Base-by-base conservation (phyloP, 257 asterid species). In the Fraxinus americana region DNA sequence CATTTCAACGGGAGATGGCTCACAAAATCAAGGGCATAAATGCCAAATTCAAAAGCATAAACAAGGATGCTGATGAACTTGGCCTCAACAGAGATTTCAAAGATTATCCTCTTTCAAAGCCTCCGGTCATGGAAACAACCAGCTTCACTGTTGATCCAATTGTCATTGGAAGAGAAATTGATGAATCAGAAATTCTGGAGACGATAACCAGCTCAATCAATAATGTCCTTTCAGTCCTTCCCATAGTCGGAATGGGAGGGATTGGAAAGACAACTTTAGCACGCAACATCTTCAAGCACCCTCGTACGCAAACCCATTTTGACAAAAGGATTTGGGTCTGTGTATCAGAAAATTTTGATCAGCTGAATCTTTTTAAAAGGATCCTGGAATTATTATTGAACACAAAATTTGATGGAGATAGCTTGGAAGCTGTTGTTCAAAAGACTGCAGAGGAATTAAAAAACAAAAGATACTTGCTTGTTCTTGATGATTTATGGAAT, bases 151-250 rank as follows among this genome's bases (percentile, higher is more conserved):
- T 43, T 25, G 79, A 80, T 59, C 71, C 83, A 1, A 36, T 1
- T 8, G 45, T 39, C 45, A 39, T 39, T 8, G 45, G 83, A 36
- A 80, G 83, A 59, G 76, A 74, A 5, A 23, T 38, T 68, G 83
- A 80, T 21, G 70, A 34, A 27, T 39, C 69, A 5, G 21, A 27
- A n/a, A 71, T 61, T 25, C 27, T 75, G 34, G 30, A 71, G 36
- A 35, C 34, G 30, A 23, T 71, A 35, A 41, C 69, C n/a, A 32
- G 41, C 19, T 59, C 30, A 3, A 12, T 11, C 63, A 59, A 71
- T 19, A 68, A 81, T 8, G 66, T 71, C 16, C 61, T 71, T 29
- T 12, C 76, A 0, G 72, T 82, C 23, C 11, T 54, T 54, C 65
- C 65, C 65, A 54, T 54, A 54, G 23, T n/a, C n/a, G 65, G 65